Conservation (phyloP, 805 yeast genomes). For the Metschnikowia shivogae region DNA sequence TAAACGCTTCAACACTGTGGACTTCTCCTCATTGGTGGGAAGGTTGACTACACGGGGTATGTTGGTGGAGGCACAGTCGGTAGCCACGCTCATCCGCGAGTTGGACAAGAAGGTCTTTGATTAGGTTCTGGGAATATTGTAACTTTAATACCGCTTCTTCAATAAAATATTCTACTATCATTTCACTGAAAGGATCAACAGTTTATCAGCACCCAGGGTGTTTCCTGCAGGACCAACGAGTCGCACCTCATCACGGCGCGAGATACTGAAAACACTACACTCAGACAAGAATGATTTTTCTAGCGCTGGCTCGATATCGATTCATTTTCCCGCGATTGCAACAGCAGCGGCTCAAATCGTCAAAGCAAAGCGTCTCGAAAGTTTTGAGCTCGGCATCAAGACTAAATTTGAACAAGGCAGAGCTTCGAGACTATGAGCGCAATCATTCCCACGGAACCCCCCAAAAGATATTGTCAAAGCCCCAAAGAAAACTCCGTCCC, state of each 20-base stretch:
- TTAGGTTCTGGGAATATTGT: conserved; percentile 14
- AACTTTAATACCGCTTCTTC: not conserved
- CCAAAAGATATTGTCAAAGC: not conserved
- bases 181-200: too few species aligned
- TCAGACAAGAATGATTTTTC: not conserved
- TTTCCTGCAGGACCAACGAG: too few species aligned
- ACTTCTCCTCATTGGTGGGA: conserved; percentile 69
- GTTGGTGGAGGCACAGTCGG: conserved; percentile 89
- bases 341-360: not conserved
- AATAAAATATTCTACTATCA: not conserved
- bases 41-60: conserved; percentile 76
- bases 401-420: conserved; percentile 1
- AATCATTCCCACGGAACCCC: too few species aligned
- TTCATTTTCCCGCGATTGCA: too few species aligned
- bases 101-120: conserved; percentile 64
- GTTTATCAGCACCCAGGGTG: too few species aligned
- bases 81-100: conserved; percentile 78
- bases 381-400: conserved; percentile 1
- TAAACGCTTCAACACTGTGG: conserved; percentile 68
- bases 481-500: not conserved
- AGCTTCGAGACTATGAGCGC: not conserved
- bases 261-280: not conserved
- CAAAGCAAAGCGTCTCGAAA: not conserved
- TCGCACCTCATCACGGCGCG: not conserved
- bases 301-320: not conserved